phyloP scores from a whole-genome alignment of 352 stramenopile species.

The Pelagophyceae sp. region DNA sequence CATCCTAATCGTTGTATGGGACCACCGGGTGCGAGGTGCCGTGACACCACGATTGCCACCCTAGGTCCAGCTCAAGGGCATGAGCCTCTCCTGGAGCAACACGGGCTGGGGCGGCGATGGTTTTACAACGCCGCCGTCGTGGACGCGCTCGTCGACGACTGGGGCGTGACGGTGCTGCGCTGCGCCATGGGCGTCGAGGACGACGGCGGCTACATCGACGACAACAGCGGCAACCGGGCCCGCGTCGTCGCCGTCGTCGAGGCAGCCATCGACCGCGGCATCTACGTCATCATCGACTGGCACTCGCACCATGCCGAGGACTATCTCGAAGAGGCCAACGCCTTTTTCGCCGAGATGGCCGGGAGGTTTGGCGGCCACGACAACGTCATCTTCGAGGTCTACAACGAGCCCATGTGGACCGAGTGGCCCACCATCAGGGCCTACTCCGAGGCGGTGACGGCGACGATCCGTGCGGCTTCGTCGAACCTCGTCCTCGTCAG shows the following conservation, averaged over 20 bases:
- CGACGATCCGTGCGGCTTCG: neutral
- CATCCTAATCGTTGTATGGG: no score
- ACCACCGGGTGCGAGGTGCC: no score
- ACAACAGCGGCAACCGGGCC: neutral
- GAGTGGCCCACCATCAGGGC: neutral
- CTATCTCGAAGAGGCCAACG: slow-evolving; percentile 1
- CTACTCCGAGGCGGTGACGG: neutral
- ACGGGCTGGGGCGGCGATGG: neutral
- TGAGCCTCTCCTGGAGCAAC: slow-evolving; percentile 16
- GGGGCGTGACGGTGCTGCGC: neutral
- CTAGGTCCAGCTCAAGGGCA: slow-evolving; percentile 19
- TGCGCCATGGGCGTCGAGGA: slow-evolving; percentile 18
- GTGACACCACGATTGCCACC: no score
- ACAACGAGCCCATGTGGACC: slow-evolving; percentile 7
- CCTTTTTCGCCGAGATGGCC: slow-evolving; percentile 22
- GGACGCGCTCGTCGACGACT: neutral
- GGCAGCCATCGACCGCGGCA: neutral
- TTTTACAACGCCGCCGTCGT: slow-evolving; percentile 16
- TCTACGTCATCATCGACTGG: slow-evolving; percentile 24
- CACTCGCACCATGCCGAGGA: slow-evolving; percentile 17
- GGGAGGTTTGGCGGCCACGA: neutral
- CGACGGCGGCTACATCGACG: slow-evolving; percentile 3
- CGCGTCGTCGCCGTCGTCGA: slow-evolving; percentile 9
- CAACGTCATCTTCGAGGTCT: slow-evolving; percentile 22
- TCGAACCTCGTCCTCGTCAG: slow-evolving; percentile 17